Conservation (phyloP, 1,284 basidiomycete genomes). For the Cryptococcus neoformans region DNA sequence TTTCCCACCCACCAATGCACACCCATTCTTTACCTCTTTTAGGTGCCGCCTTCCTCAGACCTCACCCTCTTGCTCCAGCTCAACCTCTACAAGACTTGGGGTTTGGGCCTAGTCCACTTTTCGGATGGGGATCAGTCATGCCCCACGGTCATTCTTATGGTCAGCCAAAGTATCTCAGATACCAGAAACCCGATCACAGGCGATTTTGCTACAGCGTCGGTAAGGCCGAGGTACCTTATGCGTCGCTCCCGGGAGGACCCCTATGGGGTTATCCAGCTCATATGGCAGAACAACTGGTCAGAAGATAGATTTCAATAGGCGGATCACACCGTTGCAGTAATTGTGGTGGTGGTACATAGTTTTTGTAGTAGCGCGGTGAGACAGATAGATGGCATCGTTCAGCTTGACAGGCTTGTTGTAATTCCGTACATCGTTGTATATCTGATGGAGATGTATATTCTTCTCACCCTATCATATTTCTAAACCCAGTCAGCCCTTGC, state of each 20-base stretch:
- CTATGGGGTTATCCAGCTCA: slow-evolving; percentile 18
- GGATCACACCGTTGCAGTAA: too few relatives aligned
- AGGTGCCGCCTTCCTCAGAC: background rate
- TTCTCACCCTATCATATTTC: too few relatives aligned
- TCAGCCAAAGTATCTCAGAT: slow-evolving; percentile 19
- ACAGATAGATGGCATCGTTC: too few relatives aligned
- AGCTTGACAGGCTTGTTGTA: too few relatives aligned
- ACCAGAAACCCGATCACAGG: slow-evolving; percentile 30
- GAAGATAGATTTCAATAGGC: background rate
- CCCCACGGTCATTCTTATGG: slow-evolving; percentile 25
- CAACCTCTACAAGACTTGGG: slow-evolving; percentile 21
- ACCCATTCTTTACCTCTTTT: background rate
- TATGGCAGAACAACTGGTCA: slow-evolving; percentile 19
- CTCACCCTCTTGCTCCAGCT: slow-evolving; percentile 16
- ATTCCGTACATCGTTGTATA: too few relatives aligned
- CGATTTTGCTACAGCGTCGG: slow-evolving; percentile 33
- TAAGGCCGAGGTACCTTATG: slow-evolving; percentile 34
- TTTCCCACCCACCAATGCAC: background rate
- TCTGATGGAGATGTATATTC: too few relatives aligned
- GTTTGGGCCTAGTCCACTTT: slow-evolving; percentile 23
- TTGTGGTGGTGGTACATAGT: background rate
- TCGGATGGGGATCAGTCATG: slow-evolving; percentile 31
- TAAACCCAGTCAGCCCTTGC: too few relatives aligned
- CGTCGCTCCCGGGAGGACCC: slow-evolving; percentile 27
- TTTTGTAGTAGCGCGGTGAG: background rate